Base-by-base conservation (phyloP, 768 basidiomycete species). In the Boletus rubropictus region DNA sequence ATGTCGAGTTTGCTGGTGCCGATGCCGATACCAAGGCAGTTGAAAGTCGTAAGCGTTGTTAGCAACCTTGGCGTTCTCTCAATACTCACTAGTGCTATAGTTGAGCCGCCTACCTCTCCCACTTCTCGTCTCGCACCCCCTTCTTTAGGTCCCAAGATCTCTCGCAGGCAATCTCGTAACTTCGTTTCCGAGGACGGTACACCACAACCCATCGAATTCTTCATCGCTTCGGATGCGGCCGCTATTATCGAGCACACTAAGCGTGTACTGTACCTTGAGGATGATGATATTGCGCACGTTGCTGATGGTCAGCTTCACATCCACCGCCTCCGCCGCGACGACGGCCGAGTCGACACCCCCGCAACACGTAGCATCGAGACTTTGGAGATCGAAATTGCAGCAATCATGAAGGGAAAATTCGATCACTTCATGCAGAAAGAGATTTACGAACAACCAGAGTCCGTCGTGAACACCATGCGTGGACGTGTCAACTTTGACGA, bases 351-450 rank as follows among this genome's bases (percentile, higher is more conserved):
- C 39, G 81, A 82, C 27, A 63, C 89, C 21, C 61, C 59, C 27
- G 59, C 65, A 7, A 95, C 92, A 28, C 89, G 96, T 56, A 91
- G 81, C 55, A 98, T 99, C 68, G 96, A 98, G 74, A 96, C 93
- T 5, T 82, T 99, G 57, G 96, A 98, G 71, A 83, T 99, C 55
- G 96, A 99, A 70, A 81, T 99, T 38, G 95, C 95, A n/a, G 96
- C 95, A 56, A 98, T 99, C 73, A 98, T 98, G 96, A 99, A 99
- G 79, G 96, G 96, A 64, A 91, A 93, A 69, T 99, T 98, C 66
- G 91, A 91, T 64, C 94, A 95, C 65, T 99, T 99, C 74, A 99
- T 99, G 96, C 95, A 98, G 68, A 99, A 99, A 75, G 96, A 99
- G 70, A 97, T 97, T 59, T 97, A 92, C 75, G 90, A 97, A 65